Conservation (phyloP, 2,329 filamentous ascomycete genomes). For the Pestalotiopsis fici region DNA sequence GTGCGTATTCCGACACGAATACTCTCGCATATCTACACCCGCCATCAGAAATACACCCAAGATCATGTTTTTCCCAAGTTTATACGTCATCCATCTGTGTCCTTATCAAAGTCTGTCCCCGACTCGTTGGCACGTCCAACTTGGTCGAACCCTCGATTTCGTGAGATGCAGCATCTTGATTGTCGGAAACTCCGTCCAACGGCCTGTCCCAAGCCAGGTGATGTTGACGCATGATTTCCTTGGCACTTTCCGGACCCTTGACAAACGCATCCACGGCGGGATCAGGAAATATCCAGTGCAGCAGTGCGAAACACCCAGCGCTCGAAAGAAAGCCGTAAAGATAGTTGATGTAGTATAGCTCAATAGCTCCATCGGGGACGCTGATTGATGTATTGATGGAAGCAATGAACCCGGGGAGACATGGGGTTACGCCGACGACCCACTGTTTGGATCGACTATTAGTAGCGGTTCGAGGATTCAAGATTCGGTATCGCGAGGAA, state of each 20-base stretch:
- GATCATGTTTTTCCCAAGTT: neutral
- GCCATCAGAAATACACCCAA: fast-evolving
- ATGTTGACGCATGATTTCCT: slow-evolving; percentile 28
- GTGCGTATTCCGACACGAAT: too few species aligned
- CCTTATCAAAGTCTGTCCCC: neutral
- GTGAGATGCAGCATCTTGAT: neutral
- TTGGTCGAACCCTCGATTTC: neutral
- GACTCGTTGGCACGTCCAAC: neutral
- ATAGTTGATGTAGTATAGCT: slow-evolving; percentile 40
- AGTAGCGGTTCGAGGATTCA: neutral
- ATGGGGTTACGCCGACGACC: neutral
- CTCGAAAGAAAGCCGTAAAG: slow-evolving; percentile 38
- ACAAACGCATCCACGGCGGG: slow-evolving; percentile 30
- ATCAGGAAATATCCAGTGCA: slow-evolving; percentile 32
- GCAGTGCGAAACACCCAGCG: slow-evolving; percentile 27
- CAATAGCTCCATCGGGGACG: slow-evolving; percentile 35
- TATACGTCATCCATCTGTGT: neutral
- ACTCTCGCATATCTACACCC: neutral
- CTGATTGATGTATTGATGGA: slow-evolving; percentile 19
- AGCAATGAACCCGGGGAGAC: neutral
- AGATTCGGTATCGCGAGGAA: neutral
- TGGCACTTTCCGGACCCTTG: slow-evolving; percentile 18
- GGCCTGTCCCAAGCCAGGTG: slow-evolving; percentile 30
- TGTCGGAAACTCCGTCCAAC: neutral
- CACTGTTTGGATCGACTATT: neutral